These are phyloP conservation scores for Lobosporangium transversale DNA, from an alignment of 192 early-diverging fungal species.

Conservation along the genomic window DNA sequence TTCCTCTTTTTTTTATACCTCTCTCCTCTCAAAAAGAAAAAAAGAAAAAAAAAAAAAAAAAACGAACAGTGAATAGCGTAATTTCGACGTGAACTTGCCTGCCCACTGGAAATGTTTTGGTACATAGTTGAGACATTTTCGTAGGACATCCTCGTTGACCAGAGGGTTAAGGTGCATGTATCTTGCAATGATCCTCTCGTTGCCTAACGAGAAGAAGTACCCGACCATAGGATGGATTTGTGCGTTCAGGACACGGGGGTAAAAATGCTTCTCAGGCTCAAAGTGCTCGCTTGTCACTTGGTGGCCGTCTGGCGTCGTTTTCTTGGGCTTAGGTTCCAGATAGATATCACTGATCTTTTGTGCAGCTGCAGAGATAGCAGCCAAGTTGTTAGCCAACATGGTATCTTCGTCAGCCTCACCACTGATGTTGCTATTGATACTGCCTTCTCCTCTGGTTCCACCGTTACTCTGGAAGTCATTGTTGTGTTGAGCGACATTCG, in stretches of 20 bases:
- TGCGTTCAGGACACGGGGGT: constrained; percentile 89
- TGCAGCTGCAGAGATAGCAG: constrained; percentile 40
- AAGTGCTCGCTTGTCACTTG: constrained; percentile 60
- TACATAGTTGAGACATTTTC: constrained; percentile 68
- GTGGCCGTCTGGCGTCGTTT: constrained; percentile 24
- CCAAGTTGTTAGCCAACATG: constrained; percentile 42
- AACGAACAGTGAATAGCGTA: constrained; percentile 3
- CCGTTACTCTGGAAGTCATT: neutral
- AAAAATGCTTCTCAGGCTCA: constrained; percentile 87
- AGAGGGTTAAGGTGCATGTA: constrained; percentile 90
- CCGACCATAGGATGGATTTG: constrained; percentile 88
- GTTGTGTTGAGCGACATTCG: constrained; percentile 5
- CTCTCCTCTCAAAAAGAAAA: neutral
- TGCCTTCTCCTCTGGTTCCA: neutral
- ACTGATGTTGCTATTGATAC: constrained; percentile 9
- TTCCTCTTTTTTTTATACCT: no score
- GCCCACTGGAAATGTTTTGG: constrained; percentile 90
- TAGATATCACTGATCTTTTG: constrained; percentile 55
- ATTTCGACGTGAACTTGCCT: constrained; percentile 67
- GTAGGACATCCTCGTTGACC: constrained; percentile 71
- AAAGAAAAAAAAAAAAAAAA: neutral
- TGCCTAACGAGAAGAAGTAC: constrained; percentile 85
- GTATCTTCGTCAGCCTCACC: constrained; percentile 35
- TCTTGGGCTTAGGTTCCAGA: constrained; percentile 46
- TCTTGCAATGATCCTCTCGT: constrained; percentile 87